Base-by-base conservation (phyloP, 257 asterid genomes). In the Gentiana dahurica region DNA sequence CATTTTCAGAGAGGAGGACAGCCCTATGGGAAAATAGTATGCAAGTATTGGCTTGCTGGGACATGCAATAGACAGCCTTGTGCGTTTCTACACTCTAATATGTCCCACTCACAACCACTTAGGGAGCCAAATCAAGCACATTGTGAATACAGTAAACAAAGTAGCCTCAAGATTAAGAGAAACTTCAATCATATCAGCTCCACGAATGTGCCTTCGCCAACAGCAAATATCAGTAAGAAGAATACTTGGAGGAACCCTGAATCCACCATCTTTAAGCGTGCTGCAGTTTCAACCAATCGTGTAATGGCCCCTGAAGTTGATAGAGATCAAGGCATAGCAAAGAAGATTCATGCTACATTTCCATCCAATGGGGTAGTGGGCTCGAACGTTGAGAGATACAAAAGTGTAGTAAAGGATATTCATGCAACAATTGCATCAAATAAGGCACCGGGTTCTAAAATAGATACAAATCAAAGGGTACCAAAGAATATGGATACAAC, bases 21-120 rank as follows among this genome's bases (percentile, higher is more conserved):
- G 47, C 32, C 41, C 34, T 64, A 49, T 53, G 64, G 12, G 6
- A 59, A 49, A 44, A 44, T 57, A 66, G 76, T 73, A 15, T 84
- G 89, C 62, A 36, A 15, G 11, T 81, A 45, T 66, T 84, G 94
- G 94, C 78, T 71, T 44, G 24, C 59, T 33, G 94, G 94, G 44
- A 68, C 62, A 57, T 84, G 94, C 73, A 81, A 41, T 44, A 75
- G 73, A 61, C 65, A 72, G 49, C 86, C 88, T 8, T 81, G 94
- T 48, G 61, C 49, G 51, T 84, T 51, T 73, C 39, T 68, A 70
- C 94, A 81, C 63, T 12, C 51, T 34, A 67, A 59, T 34, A 61
- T 59, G 43, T 68, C 41, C 66, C 32, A 59, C 46, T 53, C 66
- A 50, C 8, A 7, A 35, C 47, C 37, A 2, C 36, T 59, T 63